Conservation (phyloP, 495 filamentous ascomycete genomes). For the Trichodelitschia bisporula region DNA sequence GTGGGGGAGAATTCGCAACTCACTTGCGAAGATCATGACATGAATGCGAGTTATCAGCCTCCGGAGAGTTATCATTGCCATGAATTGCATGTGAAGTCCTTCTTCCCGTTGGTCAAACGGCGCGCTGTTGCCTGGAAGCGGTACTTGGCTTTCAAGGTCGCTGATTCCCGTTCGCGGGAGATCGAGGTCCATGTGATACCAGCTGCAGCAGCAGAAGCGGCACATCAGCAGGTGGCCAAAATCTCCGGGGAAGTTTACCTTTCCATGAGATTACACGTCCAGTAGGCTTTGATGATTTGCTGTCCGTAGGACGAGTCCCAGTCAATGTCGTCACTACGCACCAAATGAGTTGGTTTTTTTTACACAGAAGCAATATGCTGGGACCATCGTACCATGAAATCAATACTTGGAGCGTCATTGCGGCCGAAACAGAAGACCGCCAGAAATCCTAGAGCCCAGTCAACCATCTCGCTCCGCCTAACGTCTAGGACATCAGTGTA, state of each 20-base stretch:
- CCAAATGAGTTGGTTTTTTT: no score
- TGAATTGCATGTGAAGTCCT: slow-evolving; percentile 16
- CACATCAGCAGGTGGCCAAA: background rate
- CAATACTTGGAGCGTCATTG: slow-evolving; percentile 26
- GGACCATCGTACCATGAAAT: no score
- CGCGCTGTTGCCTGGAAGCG: slow-evolving; percentile 26
- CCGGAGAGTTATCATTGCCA: slow-evolving; percentile 31
- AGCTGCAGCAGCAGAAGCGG: slow-evolving; percentile 15
- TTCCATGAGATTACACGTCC: slow-evolving; percentile 33
- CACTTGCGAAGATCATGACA: slow-evolving; percentile 23
- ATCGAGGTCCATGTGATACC: slow-evolving; percentile 28
- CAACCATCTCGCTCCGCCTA: background rate
- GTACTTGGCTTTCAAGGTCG: slow-evolving; percentile 22
- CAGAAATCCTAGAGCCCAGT: slow-evolving; percentile 25
- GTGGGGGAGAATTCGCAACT: no score
- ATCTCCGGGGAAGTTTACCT: slow-evolving; percentile 16
- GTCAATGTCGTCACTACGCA: slow-evolving; percentile 22
- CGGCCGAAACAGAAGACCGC: slow-evolving; percentile 27
- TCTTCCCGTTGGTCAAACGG: slow-evolving; percentile 17
- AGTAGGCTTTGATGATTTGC: slow-evolving; percentile 28
- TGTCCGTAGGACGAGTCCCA: slow-evolving; percentile 23
- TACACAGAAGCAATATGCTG: no score
- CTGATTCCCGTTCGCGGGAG: slow-evolving; percentile 27
- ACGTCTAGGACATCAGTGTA: slow-evolving; percentile 1
- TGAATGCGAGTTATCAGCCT: slow-evolving; percentile 25